phyloP scores from a whole-genome alignment of 768 basidiomycete genomes.

The Pholiota conissans region DNA sequence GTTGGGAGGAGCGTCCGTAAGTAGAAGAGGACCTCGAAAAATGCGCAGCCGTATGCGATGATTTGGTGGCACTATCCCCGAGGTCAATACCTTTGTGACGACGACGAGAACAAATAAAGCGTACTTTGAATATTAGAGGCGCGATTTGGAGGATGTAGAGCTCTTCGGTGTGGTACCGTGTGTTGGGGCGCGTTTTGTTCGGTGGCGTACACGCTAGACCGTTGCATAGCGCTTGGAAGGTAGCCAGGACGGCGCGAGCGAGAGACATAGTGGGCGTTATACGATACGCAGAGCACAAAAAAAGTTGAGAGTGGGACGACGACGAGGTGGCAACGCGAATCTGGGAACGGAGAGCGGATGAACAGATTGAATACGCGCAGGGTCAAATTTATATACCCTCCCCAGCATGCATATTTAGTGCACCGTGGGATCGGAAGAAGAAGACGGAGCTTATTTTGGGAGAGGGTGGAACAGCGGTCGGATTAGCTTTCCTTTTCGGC shows the following conservation, averaged over 20 bases:
- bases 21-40: conserved; percentile 49
- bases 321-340: no score
- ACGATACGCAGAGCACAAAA: no score
- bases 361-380: conserved; percentile 15
- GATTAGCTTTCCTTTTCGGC: neutral
- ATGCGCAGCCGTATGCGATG: conserved; percentile 49
- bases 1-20: conserved; percentile 29
- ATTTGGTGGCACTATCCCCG: conserved; percentile 49
- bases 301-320: no score
- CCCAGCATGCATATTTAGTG: no score
- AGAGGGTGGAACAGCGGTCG: neutral
- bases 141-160: conserved; percentile 55
- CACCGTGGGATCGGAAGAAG: conserved; percentile 9
- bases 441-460: conserved; percentile 7
- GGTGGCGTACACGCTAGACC: conserved; percentile 56
- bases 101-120: no score
- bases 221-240: conserved; percentile 50
- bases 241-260: conserved; percentile 45
- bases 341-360: no score
- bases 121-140: conserved; percentile 55
- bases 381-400: neutral
- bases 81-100: no score
- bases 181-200: conserved; percentile 50
- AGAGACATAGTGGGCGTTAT: conserved; percentile 48
- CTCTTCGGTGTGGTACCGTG: conserved; percentile 54